These are phyloP conservation scores for Aspergillus quadricinctus DNA, from an alignment of 2,329 filamentous ascomycete genomes.

Conservation along the genomic window DNA sequence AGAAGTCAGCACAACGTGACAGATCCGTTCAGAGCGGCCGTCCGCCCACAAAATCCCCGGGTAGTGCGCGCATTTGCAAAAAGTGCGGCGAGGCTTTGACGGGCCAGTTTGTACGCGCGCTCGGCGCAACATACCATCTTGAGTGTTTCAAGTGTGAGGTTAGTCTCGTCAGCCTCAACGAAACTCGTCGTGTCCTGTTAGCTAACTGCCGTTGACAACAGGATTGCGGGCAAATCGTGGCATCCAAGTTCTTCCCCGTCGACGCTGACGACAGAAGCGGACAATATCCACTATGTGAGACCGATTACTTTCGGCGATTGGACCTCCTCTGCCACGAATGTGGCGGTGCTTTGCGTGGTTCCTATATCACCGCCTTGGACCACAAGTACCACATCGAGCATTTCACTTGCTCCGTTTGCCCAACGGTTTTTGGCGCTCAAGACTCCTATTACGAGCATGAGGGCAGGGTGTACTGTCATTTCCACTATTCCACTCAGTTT, in stretches of 20 bases:
- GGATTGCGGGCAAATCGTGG: slow-evolving; percentile 96
- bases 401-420: slow-evolving; percentile 95
- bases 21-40: slow-evolving; percentile 35
- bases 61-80: slow-evolving; percentile 58
- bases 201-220: slow-evolving; percentile 39
- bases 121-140: slow-evolving; percentile 91
- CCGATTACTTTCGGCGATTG: slow-evolving; percentile 90
- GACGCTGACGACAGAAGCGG: slow-evolving; percentile 77
- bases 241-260: slow-evolving; percentile 97
- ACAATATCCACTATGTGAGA: slow-evolving; percentile 96
- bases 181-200: slow-evolving; percentile 5
- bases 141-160: slow-evolving; percentile 98
- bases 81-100: slow-evolving; percentile 86
- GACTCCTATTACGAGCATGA: slow-evolving; percentile 99
- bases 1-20: slow-evolving; percentile 32
- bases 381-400: slow-evolving; percentile 99
- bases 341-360: slow-evolving; percentile 85
- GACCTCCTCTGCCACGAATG: slow-evolving; percentile 89
- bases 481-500: slow-evolving; percentile 97
- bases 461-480: slow-evolving; percentile 94
- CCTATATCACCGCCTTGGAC: slow-evolving; percentile 95
- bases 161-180: slow-evolving; percentile 37
- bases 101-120: slow-evolving; percentile 90
- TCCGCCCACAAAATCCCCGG: slow-evolving; percentile 34
- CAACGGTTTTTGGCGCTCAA: slow-evolving; percentile 95